Base-by-base conservation (phyloP, 345 rosid genomes). In the Diplotaxis tenuifolia region DNA sequence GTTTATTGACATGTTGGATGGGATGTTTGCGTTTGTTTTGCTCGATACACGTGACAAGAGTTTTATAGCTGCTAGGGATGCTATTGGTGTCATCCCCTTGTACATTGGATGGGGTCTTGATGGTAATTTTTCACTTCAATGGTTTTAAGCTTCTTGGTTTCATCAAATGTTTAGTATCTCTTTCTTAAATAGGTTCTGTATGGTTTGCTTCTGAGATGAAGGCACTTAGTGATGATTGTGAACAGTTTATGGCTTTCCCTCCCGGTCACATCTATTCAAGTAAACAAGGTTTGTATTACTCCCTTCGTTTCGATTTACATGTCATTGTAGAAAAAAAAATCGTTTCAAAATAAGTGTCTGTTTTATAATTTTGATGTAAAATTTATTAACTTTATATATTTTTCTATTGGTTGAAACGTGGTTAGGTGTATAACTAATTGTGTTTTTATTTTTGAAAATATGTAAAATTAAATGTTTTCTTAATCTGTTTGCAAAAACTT, bases 151-250 rank as follows among this genome's bases (percentile, higher is more conserved):
- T 25, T 57, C n/a, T n/a, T n/a, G n/a, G 3, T 29, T 31, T 25
- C 11, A 42, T 61, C 19, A 2, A 18, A 18, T 63, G 63, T 72
- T 54, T 60, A 6, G 50, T 61, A n/a, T n/a, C 27, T 15, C 28
- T 62, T 74, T 38, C 47, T 40, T 27, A n/a, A 42, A 70, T 86
- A 89, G 93, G 96, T 64, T 90, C 96, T 1, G 75, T 85, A 18
- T 90, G 91, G 96, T 90, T 90, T 84, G 91, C 96, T 81, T 90
- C 96, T 5, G 96, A 90, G 83, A 86, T 90, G 96, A 90, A 90
- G 82, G 96, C 96, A 9, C 79, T 90, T 77, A 86, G 91, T 72
- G 96, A 90, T 70, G 96, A 90, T 54, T 90, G 96, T 83, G 93
- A 90, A 71, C 85, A 72, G 75, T 90, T 90, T 79, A 82, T 85